A percentile compares a stretch with the other conserved stretches of the same genome.
Evolutionary conservation across 768 basidiomycete species (phyloP).

Genomic region (Phlebiopsis gigantea): DNA sequence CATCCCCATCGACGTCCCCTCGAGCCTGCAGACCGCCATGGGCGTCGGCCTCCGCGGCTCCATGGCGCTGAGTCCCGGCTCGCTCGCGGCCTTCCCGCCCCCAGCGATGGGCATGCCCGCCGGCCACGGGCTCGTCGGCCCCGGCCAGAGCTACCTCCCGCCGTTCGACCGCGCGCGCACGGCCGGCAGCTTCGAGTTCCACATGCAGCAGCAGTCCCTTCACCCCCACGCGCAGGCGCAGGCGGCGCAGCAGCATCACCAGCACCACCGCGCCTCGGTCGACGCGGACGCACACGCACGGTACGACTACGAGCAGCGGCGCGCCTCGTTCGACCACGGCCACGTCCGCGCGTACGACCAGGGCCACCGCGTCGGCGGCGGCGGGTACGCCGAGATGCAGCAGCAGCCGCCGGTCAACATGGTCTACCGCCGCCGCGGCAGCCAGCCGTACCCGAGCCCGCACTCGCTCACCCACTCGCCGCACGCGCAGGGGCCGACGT

Average conservation of each 20-base stretch:
- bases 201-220: not conserved
- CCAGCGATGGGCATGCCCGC: not conserved
- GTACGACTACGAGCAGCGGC: slow-evolving; percentile 3
- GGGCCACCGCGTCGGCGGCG: not conserved
- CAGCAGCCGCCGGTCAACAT: not conserved
- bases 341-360: not conserved
- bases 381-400: not conserved
- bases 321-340: slow-evolving; percentile 1
- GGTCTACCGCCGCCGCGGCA: slow-evolving; percentile 4
- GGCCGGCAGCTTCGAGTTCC: not conserved
- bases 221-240: slow-evolving; percentile 4
- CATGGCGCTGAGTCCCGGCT: slow-evolving; percentile 1
- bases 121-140: not conserved
- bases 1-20: not conserved
- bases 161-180: not conserved
- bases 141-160: not conserved
- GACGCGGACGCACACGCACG: not conserved
- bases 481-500: not conserved
- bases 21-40: not conserved
- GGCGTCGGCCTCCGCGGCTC: not conserved
- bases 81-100: not conserved
- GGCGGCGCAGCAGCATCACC: not conserved
- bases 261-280: not conserved
- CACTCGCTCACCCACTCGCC: slow-evolving; percentile 4
- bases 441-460: slow-evolving; percentile 10